phyloP scores from a whole-genome alignment of 495 filamentous ascomycete genomes.

The Hypoxylon subgilvum region DNA sequence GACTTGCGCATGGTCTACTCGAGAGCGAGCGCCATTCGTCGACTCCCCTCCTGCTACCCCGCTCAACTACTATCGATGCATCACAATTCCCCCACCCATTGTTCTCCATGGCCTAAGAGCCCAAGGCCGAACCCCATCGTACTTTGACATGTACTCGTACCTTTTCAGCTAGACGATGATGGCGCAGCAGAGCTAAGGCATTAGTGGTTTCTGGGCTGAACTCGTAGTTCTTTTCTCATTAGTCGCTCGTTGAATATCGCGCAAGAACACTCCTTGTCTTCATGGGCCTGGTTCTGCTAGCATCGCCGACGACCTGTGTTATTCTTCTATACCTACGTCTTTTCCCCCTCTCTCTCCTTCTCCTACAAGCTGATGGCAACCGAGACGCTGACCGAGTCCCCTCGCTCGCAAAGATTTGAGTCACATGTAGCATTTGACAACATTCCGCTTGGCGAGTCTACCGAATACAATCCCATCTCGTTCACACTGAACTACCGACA shows the following conservation, averaged over 20 bases:
- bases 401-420: slow-evolving; percentile 58
- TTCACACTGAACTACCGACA: slow-evolving; percentile 89
- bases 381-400: slow-evolving; percentile 50
- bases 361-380: slow-evolving; percentile 42
- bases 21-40: slow-evolving; percentile 36
- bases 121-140: slow-evolving; percentile 16
- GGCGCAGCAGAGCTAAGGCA: slow-evolving; percentile 29
- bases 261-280: slow-evolving; percentile 26
- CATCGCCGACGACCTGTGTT: slow-evolving; percentile 5
- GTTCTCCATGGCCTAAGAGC: background rate
- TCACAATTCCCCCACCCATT: slow-evolving; percentile 29
- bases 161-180: slow-evolving; percentile 5
- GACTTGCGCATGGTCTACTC: slow-evolving; percentile 25
- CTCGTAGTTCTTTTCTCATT: background rate
- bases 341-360: background rate
- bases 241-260: slow-evolving; percentile 21
- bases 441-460: slow-evolving; percentile 68
- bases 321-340: background rate
- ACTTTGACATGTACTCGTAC: slow-evolving; percentile 21
- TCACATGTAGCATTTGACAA: slow-evolving; percentile 90
- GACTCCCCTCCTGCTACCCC: slow-evolving; percentile 26
- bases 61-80: too few species aligned
- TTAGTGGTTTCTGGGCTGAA: slow-evolving; percentile 25
- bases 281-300: slow-evolving; percentile 2
- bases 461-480: slow-evolving; percentile 79